Evolutionary conservation across 495 filamentous ascomycete species (phyloP).

Genomic region (Collariella sp.): DNA sequence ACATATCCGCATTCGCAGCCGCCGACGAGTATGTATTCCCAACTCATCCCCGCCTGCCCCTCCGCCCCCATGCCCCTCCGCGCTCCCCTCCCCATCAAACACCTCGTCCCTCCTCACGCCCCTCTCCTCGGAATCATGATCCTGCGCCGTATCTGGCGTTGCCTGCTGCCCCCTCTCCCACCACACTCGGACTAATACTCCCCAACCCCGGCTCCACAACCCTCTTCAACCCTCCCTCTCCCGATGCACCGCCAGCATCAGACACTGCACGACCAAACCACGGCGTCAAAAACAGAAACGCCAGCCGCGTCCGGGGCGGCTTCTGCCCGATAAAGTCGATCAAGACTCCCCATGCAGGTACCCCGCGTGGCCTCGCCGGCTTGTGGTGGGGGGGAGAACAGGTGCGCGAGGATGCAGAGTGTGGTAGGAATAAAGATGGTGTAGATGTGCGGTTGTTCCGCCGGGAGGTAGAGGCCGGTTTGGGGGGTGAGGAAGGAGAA

Average conservation of each 20-base stretch:
- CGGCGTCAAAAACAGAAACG: constrained; percentile 56
- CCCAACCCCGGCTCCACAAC: constrained; percentile 27
- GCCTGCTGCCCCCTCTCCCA: background rate
- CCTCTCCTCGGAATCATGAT: constrained; percentile 76
- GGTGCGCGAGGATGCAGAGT: constrained; percentile 64
- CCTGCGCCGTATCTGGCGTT: constrained; percentile 41
- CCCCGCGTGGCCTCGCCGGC: constrained; percentile 66
- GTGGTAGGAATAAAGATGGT: constrained; percentile 63
- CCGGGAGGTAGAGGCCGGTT: constrained; percentile 50
- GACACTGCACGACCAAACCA: constrained; percentile 60
- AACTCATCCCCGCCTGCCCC: constrained; percentile 27
- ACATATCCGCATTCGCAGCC: constrained; percentile 30
- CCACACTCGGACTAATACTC: constrained; percentile 6
- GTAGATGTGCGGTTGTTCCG: constrained; percentile 58
- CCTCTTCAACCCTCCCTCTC: constrained; percentile 53
- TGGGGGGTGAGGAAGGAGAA: constrained; percentile 74
- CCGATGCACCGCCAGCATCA: constrained; percentile 65
- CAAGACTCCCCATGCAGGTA: constrained; percentile 80
- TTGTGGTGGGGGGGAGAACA: constrained; percentile 50
- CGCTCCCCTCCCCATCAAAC: constrained; percentile 30
- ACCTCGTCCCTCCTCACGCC: constrained; percentile 50
- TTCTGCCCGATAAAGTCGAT: constrained; percentile 82
- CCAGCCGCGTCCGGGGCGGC: constrained; percentile 57
- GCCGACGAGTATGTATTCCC: constrained; percentile 40
- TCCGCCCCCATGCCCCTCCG: constrained; percentile 45